Evolutionary conservation across 345 rosid species (phyloP).

Genomic region (Dipteronia dyeriana): DNA sequence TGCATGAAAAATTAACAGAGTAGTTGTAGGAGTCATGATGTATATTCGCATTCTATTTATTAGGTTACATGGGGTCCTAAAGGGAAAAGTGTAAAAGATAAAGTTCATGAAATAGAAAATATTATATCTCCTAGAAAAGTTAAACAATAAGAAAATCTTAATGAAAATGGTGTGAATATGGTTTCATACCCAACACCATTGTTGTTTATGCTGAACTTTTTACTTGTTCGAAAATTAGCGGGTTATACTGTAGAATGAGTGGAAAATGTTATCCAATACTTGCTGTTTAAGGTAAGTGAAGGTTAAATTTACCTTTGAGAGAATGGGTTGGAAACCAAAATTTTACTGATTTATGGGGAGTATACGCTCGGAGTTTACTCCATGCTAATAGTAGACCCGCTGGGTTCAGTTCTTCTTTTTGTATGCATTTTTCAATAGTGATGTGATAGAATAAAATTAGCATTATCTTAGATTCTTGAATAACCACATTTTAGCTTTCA

Average conservation of each 20-base stretch:
- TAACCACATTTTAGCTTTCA: not conserved
- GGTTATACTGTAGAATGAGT: not conserved
- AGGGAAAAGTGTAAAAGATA: conserved; percentile 1
- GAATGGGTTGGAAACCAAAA: not conserved
- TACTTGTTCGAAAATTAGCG: not conserved
- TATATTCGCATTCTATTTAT: not conserved
- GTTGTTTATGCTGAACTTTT: not conserved
- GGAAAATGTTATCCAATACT: not conserved
- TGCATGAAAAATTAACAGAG: not conserved
- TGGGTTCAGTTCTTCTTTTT: not conserved
- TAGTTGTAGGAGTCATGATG: not conserved
- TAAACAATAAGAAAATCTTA: not conserved
- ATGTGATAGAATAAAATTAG: not conserved
- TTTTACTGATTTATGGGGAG: not conserved
- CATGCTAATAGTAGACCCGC: not conserved
- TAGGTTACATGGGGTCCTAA: not conserved
- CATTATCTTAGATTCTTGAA: not conserved
- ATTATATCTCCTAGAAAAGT: not conserved
- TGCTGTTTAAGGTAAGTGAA: not conserved
- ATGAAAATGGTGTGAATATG: no score
- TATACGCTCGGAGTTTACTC: not conserved
- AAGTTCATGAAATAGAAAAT: not conserved
- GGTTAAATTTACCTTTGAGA: not conserved
- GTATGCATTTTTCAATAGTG: not conserved
- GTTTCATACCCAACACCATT: not conserved